A percentile compares a stretch with the other conserved stretches of the same genome.
phyloP scores from a whole-genome alignment of 345 rosid genomes.

The Syzygium grande region DNA sequence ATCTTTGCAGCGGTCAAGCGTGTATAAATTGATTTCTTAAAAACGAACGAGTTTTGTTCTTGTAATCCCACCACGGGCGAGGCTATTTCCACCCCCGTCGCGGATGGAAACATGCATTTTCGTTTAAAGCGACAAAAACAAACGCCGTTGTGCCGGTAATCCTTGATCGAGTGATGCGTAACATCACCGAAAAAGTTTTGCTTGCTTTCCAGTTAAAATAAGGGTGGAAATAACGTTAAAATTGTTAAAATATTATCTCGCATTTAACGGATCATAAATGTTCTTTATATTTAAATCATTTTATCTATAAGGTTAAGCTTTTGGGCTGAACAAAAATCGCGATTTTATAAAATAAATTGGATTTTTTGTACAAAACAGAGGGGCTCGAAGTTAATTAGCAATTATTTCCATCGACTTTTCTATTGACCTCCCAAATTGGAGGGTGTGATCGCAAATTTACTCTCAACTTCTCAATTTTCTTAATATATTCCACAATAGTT shows the following conservation, averaged over 20 bases:
- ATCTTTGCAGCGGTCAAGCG: too few species aligned
- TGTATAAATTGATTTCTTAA: background rate
- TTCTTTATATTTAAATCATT: too few species aligned
- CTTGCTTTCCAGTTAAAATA: background rate
- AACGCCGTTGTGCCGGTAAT: background rate
- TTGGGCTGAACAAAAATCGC: too few species aligned
- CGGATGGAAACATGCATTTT: background rate
- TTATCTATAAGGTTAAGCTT: too few species aligned
- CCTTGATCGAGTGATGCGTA: background rate
- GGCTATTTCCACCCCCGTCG: background rate
- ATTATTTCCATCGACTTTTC: too few species aligned
- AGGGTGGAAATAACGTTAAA: background rate
- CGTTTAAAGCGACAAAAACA: background rate
- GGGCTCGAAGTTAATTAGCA: too few species aligned
- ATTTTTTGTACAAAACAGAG: too few species aligned
- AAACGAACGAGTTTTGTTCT: background rate
- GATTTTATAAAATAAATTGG: too few species aligned
- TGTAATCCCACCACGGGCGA: background rate
- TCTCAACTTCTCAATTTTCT: background rate
- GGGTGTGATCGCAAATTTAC: background rate
- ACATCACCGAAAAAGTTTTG: background rate
- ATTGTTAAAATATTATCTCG: background rate
- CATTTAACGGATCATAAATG: too few species aligned
- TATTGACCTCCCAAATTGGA: background rate
- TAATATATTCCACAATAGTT: background rate